These are phyloP conservation scores for Paramecium pentaurelia DNA, from an alignment of 73 alveolate species.

Conservation along the genomic window DNA sequence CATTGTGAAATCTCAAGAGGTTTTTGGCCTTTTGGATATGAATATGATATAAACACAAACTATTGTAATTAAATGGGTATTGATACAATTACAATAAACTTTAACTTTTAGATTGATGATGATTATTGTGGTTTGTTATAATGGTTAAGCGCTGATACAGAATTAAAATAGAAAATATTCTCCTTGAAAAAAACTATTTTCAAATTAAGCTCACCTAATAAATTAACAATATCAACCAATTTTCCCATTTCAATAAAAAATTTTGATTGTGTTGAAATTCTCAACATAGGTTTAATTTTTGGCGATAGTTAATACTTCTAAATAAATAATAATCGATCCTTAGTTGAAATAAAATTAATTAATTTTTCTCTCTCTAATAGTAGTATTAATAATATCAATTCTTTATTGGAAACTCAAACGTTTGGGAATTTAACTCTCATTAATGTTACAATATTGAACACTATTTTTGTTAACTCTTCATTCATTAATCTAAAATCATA, in stretches of 20 bases:
- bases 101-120: background rate
- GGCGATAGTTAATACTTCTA: background rate
- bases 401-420: background rate
- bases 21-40: background rate
- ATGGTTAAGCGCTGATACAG: background rate
- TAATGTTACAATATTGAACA: background rate
- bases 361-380: background rate
- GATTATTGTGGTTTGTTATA: background rate
- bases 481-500: background rate
- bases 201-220: background rate
- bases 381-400: background rate
- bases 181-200: background rate
- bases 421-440: background rate
- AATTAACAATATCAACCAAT: background rate
- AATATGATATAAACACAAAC: background rate
- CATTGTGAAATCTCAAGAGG: background rate
- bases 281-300: background rate
- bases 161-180: background rate
- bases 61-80: background rate
- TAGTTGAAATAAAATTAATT: background rate
- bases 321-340: background rate
- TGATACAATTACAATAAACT: background rate
- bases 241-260: background rate
- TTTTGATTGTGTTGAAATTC: background rate
- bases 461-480: background rate